Conservation (phyloP, 768 basidiomycete species). For the Lyophyllum shimeji region DNA sequence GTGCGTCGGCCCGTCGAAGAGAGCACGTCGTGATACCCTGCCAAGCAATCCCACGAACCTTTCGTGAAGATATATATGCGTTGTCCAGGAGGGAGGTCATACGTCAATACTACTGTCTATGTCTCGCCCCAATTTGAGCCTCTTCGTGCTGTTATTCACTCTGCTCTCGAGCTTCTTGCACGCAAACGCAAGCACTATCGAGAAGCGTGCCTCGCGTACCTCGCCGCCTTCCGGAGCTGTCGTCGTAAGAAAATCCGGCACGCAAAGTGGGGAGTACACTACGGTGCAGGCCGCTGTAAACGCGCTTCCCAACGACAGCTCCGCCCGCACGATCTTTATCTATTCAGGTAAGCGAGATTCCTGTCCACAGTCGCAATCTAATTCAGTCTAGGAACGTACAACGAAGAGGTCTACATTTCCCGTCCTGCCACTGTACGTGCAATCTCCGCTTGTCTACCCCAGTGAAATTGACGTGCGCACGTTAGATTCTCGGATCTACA, state of each 20-base stretch:
- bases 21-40: no score
- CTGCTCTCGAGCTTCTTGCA: not conserved
- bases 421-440: conserved; percentile 35
- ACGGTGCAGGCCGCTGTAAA: conserved; percentile 37
- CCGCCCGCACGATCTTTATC: conserved; percentile 40
- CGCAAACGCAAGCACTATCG: not conserved
- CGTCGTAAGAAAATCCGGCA: conserved; percentile 35
- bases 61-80: no score
- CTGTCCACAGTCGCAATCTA: not conserved
- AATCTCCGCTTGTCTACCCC: not conserved
- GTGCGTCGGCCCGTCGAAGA: no score
- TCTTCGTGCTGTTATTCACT: not conserved
- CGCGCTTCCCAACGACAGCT: conserved; percentile 38
- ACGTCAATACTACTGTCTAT: not conserved
- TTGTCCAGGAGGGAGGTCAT: no score
- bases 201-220: conserved; percentile 26
- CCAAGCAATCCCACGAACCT: no score
- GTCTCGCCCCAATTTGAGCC: not conserved
- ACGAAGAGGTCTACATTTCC: conserved; percentile 40
- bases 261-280: conserved; percentile 35
- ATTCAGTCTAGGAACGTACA: conserved; percentile 30
- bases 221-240: conserved; percentile 41
- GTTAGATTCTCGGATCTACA: conserved; percentile 30
- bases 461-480: not conserved
- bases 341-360: conserved; percentile 29